Base-by-base conservation (phyloP, 305 asterid species). In the Fraxinus latifolia region DNA sequence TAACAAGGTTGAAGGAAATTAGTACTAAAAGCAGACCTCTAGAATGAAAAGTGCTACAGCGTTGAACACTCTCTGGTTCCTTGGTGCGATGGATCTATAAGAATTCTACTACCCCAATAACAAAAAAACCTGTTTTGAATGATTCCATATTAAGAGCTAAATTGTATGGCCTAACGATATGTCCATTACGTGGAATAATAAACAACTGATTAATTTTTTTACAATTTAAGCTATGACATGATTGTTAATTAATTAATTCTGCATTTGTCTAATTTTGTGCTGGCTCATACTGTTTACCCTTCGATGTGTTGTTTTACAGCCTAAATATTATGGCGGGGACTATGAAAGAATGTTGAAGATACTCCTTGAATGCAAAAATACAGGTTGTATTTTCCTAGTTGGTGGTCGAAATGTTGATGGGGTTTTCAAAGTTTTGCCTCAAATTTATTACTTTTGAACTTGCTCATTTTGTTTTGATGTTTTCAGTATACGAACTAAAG, bases 351-450 rank as follows among this genome's bases (percentile, higher is more conserved):
- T 12, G 17, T 44, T 44, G 55, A 44, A 44, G 11, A 44, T 44
- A 44, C 55, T 44, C 55, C 55, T 44, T 12, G 55, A 44, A 12
- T 44, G 55, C 55, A 44, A 44, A 44, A 44, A 44, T 44, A 42
- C 50, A 8, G 15, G 15, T 8, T 39, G 50, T 11, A 11, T 39
- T 39, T 95, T 95, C 87, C 89, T 95, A 5, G 99, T 95, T 32
- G 98, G 88, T 39, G 97, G 97, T 80, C 90, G 99, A 81, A 89
- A 86, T 72, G 79, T 94, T 14, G 85, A 91, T 74, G 97, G 96
- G 44, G 88, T 86, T 68, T 95, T 94, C 83, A 91, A 91, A 97
- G 97, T 95, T 84, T 3, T 78, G 80, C 31, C 76, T 53, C 42
- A 60, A 67, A 78, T 60, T 67, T 67, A 33, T 33, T 0, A 11